A percentile compares a stretch with the other conserved stretches of the same genome.
These are phyloP conservation scores for Boletellus sp. DNA, from an alignment of 1,284 basidiomycete genomes.

Conservation along the genomic window DNA sequence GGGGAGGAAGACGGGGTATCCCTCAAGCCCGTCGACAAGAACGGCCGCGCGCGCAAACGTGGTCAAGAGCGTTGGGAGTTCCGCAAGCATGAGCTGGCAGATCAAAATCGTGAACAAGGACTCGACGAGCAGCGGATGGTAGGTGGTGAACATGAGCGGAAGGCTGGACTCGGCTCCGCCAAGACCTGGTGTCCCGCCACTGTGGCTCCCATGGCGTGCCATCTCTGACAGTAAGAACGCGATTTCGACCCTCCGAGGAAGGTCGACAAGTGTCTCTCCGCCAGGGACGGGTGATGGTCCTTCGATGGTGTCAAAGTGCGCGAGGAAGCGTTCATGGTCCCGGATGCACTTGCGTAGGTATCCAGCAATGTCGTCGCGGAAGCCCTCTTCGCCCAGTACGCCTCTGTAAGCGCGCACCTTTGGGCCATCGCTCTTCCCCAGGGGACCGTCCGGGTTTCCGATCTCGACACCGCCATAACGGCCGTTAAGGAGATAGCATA, in stretches of 20 bases:
- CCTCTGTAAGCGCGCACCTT: slow-evolving; percentile 63
- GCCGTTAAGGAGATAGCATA: slow-evolving; percentile 68
- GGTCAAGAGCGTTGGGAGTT: slow-evolving; percentile 57
- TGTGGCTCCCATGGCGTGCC: slow-evolving; percentile 57
- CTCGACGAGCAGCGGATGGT: slow-evolving; percentile 81
- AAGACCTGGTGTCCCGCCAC: slow-evolving; percentile 31
- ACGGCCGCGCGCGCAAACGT: slow-evolving; percentile 61
- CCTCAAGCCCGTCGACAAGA: slow-evolving; percentile 75
- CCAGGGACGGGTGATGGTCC: slow-evolving; percentile 23
- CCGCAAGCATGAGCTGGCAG: slow-evolving; percentile 68
- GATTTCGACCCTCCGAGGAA: slow-evolving; percentile 55
- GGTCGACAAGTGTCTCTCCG: slow-evolving; percentile 38
- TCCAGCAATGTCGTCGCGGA: slow-evolving; percentile 55
- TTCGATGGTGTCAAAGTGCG: slow-evolving; percentile 74
- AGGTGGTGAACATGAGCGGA: slow-evolving; percentile 69
- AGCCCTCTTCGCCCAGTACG: slow-evolving; percentile 47
- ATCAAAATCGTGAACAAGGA: slow-evolving; percentile 75
- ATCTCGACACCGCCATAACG: slow-evolving; percentile 75
- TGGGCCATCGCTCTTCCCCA: slow-evolving; percentile 53
- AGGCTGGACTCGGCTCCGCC: slow-evolving; percentile 31
- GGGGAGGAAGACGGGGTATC: slow-evolving; percentile 79
- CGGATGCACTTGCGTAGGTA: slow-evolving; percentile 69
- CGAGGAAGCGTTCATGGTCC: slow-evolving; percentile 76
- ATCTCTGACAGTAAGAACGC: slow-evolving; percentile 67
- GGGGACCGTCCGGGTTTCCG: slow-evolving; percentile 69